These are phyloP conservation scores for Eucalyptus pauciflora DNA, from an alignment of 345 rosid genomes.

Conservation along the genomic window DNA sequence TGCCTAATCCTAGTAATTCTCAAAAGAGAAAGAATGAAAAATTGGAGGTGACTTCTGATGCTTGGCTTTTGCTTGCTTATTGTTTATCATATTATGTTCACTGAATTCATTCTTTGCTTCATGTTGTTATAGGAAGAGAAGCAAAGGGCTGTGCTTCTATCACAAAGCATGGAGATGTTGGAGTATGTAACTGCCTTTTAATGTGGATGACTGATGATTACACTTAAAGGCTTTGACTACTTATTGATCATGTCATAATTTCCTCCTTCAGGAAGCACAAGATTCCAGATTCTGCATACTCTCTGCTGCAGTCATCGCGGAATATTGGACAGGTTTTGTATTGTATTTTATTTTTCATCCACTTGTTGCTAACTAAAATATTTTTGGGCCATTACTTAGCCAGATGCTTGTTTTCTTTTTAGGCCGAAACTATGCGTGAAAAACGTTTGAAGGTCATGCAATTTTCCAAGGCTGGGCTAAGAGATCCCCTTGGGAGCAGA, in stretches of 20 bases:
- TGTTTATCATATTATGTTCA: neutral
- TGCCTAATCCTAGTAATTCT: conserved; percentile 28
- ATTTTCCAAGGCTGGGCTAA: conserved; percentile 49
- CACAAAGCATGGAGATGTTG: conserved; percentile 34
- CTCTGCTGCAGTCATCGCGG: conserved; percentile 58
- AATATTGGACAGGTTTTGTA: conserved; percentile 55
- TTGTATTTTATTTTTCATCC: neutral
- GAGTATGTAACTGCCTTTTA: conserved; percentile 28
- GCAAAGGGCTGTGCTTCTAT: conserved; percentile 23
- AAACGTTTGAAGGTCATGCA: conserved; percentile 48
- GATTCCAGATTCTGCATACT: conserved; percentile 45
- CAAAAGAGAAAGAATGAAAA: conserved; percentile 65
- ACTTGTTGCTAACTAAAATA: neutral
- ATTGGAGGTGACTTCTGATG: conserved; percentile 29
- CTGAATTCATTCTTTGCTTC: neutral
- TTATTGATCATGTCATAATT: neutral
- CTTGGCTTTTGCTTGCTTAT: neutral
- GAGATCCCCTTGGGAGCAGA: conserved; percentile 3
- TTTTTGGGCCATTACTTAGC: neutral
- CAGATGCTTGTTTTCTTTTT: neutral
- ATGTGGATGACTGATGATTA: neutral
- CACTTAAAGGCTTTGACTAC: neutral
- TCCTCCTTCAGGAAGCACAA: conserved; percentile 47
- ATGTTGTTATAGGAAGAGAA: conserved; percentile 45
- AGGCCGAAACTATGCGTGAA: conserved; percentile 56